Conservation (phyloP, 805 yeast genomes). For the Lachancea dasiensis region DNA sequence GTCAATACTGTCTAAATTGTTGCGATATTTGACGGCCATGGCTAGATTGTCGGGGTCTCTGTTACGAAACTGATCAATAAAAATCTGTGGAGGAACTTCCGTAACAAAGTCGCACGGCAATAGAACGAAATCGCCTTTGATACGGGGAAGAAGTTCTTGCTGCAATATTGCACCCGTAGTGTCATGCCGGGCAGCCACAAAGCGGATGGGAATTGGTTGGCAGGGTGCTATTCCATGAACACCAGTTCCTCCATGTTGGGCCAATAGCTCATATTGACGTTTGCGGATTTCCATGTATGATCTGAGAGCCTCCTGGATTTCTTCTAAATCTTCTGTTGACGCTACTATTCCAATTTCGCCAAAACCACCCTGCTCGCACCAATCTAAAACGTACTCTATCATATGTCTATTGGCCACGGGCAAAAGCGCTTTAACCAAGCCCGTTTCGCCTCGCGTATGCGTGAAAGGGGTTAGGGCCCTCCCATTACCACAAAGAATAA, state of each 20-base stretch:
- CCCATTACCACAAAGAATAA: slow-evolving; percentile 86
- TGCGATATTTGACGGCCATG: slow-evolving; percentile 68
- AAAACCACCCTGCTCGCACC: slow-evolving; percentile 89
- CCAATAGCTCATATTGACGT: slow-evolving; percentile 25
- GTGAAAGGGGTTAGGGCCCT: slow-evolving; percentile 66
- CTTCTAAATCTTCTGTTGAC: slow-evolving; percentile 41
- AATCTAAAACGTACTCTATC: slow-evolving; percentile 79
- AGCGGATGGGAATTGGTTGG: slow-evolving; percentile 36
- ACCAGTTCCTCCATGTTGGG: slow-evolving; percentile 17
- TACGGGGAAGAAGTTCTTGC: slow-evolving; percentile 38
- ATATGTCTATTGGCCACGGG: slow-evolving; percentile 89
- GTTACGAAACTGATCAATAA: slow-evolving; percentile 77
- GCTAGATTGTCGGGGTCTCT: slow-evolving; percentile 64
- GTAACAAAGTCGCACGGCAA: slow-evolving; percentile 94
- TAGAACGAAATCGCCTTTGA: slow-evolving; percentile 57
- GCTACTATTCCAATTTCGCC: slow-evolving; percentile 60
- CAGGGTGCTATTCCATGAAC: slow-evolving; percentile 24
- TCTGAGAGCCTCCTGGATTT: slow-evolving; percentile 44
- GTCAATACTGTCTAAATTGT: slow-evolving; percentile 70
- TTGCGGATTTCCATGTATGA: slow-evolving; percentile 40
- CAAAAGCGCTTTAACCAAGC: slow-evolving; percentile 74
- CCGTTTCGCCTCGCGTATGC: slow-evolving; percentile 46
- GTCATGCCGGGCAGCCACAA: slow-evolving; percentile 41
- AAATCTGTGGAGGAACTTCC: slow-evolving; percentile 82
- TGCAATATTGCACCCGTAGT: slow-evolving; percentile 60